These are phyloP conservation scores for Viola pubescens DNA, from an alignment of 441 rosid genomes.

Conservation along the genomic window DNA sequence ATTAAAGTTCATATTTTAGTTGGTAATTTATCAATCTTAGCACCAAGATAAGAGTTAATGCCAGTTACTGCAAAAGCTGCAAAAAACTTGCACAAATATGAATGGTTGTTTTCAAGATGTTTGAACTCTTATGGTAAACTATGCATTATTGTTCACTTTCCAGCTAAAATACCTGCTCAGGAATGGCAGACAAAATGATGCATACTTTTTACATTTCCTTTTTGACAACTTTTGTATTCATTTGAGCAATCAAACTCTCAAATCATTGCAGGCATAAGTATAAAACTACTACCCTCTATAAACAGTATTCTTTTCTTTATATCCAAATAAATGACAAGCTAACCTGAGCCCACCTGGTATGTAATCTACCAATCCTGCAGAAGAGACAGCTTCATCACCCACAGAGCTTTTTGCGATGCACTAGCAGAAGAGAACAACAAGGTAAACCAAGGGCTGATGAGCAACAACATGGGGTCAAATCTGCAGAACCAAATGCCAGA, in stretches of 20 bases:
- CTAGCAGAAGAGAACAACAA: constrained; percentile 54
- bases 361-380: constrained; percentile 22
- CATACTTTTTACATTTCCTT: constrained; percentile 21
- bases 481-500: constrained; percentile 36
- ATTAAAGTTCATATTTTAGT: background rate
- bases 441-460: constrained; percentile 49
- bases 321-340: background rate
- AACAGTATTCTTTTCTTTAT: background rate
- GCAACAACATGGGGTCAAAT: constrained; percentile 26
- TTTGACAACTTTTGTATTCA: constrained; percentile 22
- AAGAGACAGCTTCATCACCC: constrained; percentile 56
- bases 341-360: background rate
- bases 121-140: background rate
- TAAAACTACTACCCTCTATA: too few relatives aligned
- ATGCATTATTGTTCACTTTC: constrained; percentile 10
- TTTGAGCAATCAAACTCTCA: constrained; percentile 5
- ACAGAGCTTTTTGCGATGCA: constrained; percentile 60
- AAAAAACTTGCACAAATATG: background rate
- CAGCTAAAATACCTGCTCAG: constrained; percentile 5
- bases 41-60: background rate
- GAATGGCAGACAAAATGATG: constrained; percentile 31
- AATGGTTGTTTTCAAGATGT: background rate
- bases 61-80: background rate
- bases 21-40: background rate
- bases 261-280: background rate